Conservation (phyloP, 805 yeast species). For the Allodekkera sacchari region DNA sequence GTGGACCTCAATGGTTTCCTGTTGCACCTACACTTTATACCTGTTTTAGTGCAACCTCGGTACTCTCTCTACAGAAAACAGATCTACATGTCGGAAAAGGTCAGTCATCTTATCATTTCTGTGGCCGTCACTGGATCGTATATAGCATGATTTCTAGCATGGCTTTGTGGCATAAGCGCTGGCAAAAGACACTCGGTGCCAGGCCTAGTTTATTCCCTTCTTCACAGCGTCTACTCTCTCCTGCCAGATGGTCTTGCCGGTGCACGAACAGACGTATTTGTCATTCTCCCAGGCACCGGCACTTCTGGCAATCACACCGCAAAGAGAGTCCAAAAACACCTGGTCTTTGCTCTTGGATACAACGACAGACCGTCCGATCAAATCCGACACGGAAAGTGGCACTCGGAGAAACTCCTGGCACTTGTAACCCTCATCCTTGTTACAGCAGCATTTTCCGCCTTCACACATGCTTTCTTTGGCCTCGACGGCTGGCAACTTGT, state of each 20-base stretch:
- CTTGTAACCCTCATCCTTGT: constrained; percentile 18
- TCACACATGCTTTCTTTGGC: constrained; percentile 17
- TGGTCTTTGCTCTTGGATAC: constrained; percentile 33
- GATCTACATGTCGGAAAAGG: too few relatives aligned
- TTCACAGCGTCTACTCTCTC: constrained; percentile 71
- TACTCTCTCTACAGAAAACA: too few relatives aligned
- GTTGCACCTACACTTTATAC: too few relatives aligned
- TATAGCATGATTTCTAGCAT: too few relatives aligned
- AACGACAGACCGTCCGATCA: constrained; percentile 64
- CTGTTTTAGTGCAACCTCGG: too few relatives aligned
- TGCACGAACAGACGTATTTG: constrained; percentile 86
- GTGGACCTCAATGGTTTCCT: too few relatives aligned
- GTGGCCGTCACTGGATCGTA: too few relatives aligned
- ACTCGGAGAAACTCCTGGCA: constrained; percentile 40
- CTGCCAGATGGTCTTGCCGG: constrained; percentile 95
- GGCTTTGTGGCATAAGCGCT: too few relatives aligned
- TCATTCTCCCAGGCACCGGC: constrained; percentile 98
- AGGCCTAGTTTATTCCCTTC: constrained; percentile 38
- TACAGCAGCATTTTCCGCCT: not conserved
- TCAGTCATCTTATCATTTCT: too few relatives aligned
- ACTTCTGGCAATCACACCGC: constrained; percentile 90
- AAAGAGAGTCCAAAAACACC: constrained; percentile 38
- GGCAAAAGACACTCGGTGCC: too few relatives aligned
- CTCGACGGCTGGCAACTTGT: constrained; percentile 33
- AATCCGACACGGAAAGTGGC: constrained; percentile 41